Conservation (phyloP, 169 alveolate genomes). For the Plasmodium gonderi region DNA sequence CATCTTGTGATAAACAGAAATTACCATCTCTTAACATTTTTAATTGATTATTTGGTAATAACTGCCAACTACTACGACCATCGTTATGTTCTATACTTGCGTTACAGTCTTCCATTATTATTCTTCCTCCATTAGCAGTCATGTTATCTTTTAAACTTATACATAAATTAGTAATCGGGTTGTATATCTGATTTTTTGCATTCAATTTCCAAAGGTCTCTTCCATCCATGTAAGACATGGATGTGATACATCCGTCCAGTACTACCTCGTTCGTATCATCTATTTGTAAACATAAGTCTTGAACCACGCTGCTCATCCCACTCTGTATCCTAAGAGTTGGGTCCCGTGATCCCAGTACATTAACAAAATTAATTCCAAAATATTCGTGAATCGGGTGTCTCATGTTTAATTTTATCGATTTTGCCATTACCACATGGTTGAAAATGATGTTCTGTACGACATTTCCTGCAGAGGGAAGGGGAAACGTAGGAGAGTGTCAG, state of each 20-base stretch:
- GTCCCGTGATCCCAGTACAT: slow-evolving; percentile 84
- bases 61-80: slow-evolving; percentile 88
- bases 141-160: slow-evolving; percentile 83
- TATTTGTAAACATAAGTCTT: slow-evolving; percentile 85
- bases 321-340: slow-evolving; percentile 89
- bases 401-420: slow-evolving; percentile 86
- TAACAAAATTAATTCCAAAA: slow-evolving; percentile 89
- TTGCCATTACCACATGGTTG: slow-evolving; percentile 81
- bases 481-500: too few relatives aligned
- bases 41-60: slow-evolving; percentile 90
- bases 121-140: slow-evolving; percentile 85
- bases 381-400: slow-evolving; percentile 85
- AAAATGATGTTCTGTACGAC: slow-evolving; percentile 80
- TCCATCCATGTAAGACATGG: slow-evolving; percentile 81
- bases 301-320: slow-evolving; percentile 88
- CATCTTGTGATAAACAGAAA: slow-evolving; percentile 89
- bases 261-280: slow-evolving; percentile 84
- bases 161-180: slow-evolving; percentile 79
- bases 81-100: slow-evolving; percentile 73
- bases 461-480: slow-evolving; percentile 52
- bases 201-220: slow-evolving; percentile 84
- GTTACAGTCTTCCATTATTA: slow-evolving; percentile 68
- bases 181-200: slow-evolving; percentile 75
- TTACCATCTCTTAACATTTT: slow-evolving; percentile 90
- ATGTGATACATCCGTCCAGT: slow-evolving; percentile 81